Conservation (phyloP, 768 basidiomycete genomes). For the Xerocomellus amylosporus region DNA sequence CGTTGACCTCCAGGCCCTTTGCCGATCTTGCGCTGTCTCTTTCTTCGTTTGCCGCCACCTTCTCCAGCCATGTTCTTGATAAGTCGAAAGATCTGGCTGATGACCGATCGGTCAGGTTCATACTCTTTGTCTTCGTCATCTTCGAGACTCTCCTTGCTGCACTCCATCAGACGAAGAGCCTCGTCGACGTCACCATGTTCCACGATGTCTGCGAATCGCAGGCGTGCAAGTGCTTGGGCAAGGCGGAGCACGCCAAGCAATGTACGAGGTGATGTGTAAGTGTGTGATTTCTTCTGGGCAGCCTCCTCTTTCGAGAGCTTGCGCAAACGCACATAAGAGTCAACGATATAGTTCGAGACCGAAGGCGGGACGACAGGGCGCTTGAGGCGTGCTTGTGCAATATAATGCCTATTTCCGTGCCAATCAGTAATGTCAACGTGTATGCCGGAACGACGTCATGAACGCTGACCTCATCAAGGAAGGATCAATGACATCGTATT, state of each 20-base stretch:
- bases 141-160: conserved; percentile 86
- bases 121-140: conserved; percentile 72
- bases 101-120: conserved; percentile 72
- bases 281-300: conserved; percentile 81
- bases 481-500: conserved; percentile 82
- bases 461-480: conserved; percentile 74
- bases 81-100: conserved; percentile 84
- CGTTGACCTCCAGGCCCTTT: conserved; percentile 69
- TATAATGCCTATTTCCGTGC: conserved; percentile 70
- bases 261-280: conserved; percentile 95
- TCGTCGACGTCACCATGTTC: conserved; percentile 91
- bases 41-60: conserved; percentile 37
- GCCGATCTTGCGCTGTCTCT: conserved; percentile 55
- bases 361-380: conserved; percentile 87
- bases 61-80: conserved; percentile 80
- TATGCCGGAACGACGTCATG: background rate
- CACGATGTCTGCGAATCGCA: conserved; percentile 81
- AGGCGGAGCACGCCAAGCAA: conserved; percentile 92
- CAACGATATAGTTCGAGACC: conserved; percentile 91
- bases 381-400: conserved; percentile 83
- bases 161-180: conserved; percentile 94
- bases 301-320: conserved; percentile 92
- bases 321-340: conserved; percentile 92
- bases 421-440: conserved; percentile 2
- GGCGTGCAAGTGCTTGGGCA: conserved; percentile 89